Conservation (phyloP, 2,329 filamentous ascomycete genomes). For the Coniochaeta prunicola region DNA sequence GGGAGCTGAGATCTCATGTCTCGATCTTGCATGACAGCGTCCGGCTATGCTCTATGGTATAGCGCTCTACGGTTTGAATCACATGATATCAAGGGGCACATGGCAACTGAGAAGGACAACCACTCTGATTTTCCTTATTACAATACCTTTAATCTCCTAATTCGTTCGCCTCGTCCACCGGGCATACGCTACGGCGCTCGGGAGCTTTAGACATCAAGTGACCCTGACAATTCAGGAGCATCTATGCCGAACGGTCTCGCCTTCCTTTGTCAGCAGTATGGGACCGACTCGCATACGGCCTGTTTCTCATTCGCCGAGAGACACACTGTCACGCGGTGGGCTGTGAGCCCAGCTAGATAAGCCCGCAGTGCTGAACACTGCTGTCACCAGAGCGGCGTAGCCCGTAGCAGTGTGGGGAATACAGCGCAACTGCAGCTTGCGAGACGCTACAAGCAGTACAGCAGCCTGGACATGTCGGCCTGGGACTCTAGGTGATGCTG, state of each 20-base stretch:
- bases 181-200: neutral
- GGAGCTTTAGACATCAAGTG: neutral
- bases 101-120: neutral
- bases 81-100: neutral
- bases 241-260: neutral
- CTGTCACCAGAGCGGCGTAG: neutral
- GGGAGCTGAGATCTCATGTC: neutral
- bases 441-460: neutral
- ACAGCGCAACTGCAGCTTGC: neutral
- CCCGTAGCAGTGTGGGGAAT: neutral
- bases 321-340: neutral
- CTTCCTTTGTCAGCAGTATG: neutral
- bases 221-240: neutral
- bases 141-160: neutral
- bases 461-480: neutral
- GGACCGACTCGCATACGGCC: neutral
- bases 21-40: neutral
- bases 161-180: neutral
- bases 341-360: neutral
- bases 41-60: neutral
- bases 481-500: neutral
- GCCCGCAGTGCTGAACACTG: neutral
- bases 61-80: neutral
- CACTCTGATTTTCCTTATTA: neutral
- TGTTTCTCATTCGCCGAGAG: neutral